Evolutionary conservation across 148 eudicot genomes (phyloP).

Genomic region (Bassia scoparia): DNA sequence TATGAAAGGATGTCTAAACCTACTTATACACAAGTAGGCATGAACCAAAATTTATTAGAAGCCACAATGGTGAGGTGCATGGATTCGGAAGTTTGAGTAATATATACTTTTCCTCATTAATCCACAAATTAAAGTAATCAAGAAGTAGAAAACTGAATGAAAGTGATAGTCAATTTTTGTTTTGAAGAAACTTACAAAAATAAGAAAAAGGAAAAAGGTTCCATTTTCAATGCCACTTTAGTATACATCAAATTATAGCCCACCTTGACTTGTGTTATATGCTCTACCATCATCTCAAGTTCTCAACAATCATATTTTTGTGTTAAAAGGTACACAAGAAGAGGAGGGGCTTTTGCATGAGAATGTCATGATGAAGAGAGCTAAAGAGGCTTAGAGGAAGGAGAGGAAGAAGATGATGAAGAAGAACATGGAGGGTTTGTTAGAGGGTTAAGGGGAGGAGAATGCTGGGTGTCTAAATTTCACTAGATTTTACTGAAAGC

Average conservation of each 20-base stretch:
- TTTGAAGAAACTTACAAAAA: background rate
- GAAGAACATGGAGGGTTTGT: slow-evolving; percentile 1
- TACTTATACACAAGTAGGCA: background rate
- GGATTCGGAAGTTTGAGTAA: background rate
- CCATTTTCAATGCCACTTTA: background rate
- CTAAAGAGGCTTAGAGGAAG: slow-evolving; percentile 12
- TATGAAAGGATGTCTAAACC: background rate
- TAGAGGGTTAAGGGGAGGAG: background rate
- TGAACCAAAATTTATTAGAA: background rate
- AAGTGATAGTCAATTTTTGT: background rate
- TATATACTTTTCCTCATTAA: background rate
- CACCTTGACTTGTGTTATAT: background rate
- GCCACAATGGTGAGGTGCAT: background rate
- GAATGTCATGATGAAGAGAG: slow-evolving; percentile 1
- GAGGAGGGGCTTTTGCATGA: slow-evolving; percentile 7
- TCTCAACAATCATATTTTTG: slow-evolving; percentile 1
- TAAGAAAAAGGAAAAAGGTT: background rate
- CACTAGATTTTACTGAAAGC: background rate
- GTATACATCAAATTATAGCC: background rate
- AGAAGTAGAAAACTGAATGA: background rate
- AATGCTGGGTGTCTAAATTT: background rate
- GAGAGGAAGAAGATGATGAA: slow-evolving; percentile 3
- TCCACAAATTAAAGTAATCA: background rate
- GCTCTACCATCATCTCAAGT: background rate
- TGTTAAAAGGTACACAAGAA: slow-evolving; percentile 12